Percentiles rank a stretch among this genome's conserved stretches.
These are phyloP conservation scores for Setaria viridis DNA, from an alignment of 202 grass and related monocot species.

Conservation along the genomic window DNA sequence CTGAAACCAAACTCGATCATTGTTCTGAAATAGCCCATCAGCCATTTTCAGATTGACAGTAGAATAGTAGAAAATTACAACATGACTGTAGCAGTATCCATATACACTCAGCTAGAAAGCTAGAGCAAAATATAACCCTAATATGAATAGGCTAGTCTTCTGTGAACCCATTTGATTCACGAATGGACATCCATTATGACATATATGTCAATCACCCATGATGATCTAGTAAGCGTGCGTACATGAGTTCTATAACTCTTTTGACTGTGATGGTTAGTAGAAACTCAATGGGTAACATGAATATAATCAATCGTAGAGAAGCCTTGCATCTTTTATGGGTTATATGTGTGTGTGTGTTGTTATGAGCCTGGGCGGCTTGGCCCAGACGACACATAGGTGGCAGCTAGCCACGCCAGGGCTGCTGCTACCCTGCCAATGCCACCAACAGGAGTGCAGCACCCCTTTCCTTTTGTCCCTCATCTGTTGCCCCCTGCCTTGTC, in stretches of 20 bases:
- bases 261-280: not conserved
- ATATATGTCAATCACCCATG: not conserved
- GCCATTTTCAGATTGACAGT: not conserved
- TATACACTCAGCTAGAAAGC: not conserved
- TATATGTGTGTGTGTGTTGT: no score
- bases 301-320: not conserved
- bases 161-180: not conserved
- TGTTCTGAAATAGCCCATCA: not conserved
- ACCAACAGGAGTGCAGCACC: no score
- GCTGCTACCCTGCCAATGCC: no score
- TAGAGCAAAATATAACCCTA: not conserved
- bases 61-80: not conserved
- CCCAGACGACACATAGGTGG: no score
- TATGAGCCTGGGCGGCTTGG: no score
- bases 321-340: no score
- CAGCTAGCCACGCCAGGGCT: no score
- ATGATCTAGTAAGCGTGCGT: not conserved
- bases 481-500: no score
- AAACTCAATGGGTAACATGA: not conserved
- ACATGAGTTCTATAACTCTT: not conserved
- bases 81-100: not conserved
- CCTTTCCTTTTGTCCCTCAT: no score
- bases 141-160: not conserved
- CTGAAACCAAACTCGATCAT: constrained; percentile 25
- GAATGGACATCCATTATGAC: constrained; percentile 1